Evolutionary conservation across 129 eudicot species (phyloP).

Genomic region (Flaveria linearis): DNA sequence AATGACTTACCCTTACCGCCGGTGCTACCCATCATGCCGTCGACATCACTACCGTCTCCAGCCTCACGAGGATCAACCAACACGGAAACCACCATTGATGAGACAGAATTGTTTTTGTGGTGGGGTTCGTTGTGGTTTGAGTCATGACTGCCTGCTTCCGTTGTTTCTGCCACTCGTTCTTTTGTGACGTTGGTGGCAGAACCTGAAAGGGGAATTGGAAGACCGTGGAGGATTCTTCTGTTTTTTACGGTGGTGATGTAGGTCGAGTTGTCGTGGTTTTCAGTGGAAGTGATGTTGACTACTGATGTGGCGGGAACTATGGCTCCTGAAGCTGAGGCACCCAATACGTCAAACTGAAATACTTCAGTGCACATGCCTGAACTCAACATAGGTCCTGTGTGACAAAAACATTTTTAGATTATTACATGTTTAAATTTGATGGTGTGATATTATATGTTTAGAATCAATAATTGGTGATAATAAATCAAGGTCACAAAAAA

Average conservation of each 20-base stretch:
- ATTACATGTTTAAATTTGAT: neutral
- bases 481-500: neutral
- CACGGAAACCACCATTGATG: conserved; percentile 91
- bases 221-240: conserved; percentile 77
- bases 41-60: conserved; percentile 66
- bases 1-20: conserved; percentile 49
- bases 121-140: conserved; percentile 46
- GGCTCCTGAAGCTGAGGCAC: conserved; percentile 66
- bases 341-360: conserved; percentile 83
- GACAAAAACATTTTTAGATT: conserved; percentile 8
- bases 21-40: conserved; percentile 59
- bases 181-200: conserved; percentile 51
- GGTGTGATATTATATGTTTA: neutral
- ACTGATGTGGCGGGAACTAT: conserved; percentile 60
- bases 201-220: conserved; percentile 62
- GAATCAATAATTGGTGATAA: neutral
- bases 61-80: conserved; percentile 91
- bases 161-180: conserved; percentile 30
- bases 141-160: conserved; percentile 6
- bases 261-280: conserved; percentile 56
- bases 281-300: conserved; percentile 45
- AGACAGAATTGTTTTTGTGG: conserved; percentile 44
- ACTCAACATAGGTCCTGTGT: conserved; percentile 92
- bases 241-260: conserved; percentile 51
- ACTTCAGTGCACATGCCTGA: conserved; percentile 97